Conservation (phyloP, 2,329 filamentous ascomycete genomes). For the Penicillium sp. region DNA sequence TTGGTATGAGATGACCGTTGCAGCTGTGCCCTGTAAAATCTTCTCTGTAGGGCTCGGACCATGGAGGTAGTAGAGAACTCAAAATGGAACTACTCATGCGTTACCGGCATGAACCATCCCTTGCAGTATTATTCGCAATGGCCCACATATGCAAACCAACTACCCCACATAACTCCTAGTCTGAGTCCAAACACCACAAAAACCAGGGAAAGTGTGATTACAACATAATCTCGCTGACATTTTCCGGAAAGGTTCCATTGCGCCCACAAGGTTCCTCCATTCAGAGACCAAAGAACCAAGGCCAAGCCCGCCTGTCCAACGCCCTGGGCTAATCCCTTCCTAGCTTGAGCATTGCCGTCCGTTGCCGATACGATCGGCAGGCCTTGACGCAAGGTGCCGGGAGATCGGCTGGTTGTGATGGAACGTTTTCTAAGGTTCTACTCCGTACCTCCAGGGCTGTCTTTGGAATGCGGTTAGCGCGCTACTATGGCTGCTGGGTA, state of each 20-base stretch:
- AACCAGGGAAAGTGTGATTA: neutral
- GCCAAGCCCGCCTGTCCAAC: neutral
- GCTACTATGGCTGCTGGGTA: neutral
- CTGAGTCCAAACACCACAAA: neutral
- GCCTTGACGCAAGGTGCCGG: conserved; percentile 19
- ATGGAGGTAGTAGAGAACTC: neutral
- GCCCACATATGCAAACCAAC: neutral
- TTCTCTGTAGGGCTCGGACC: too few species aligned
- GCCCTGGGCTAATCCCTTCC: neutral
- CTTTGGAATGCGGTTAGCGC: neutral
- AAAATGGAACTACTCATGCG: neutral
- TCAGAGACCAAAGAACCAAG: neutral
- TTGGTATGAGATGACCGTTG: neutral
- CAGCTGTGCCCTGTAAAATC: neutral
- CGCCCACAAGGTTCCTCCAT: neutral
- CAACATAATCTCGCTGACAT: neutral
- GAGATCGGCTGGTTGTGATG: conserved; percentile 17
- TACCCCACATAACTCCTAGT: neutral
- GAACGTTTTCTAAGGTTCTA: neutral
- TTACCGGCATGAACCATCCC: neutral
- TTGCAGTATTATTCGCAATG: neutral
- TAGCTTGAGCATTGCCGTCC: neutral
- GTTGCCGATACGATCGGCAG: conserved; percentile 12
- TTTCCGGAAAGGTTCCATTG: neutral
- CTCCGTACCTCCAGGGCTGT: neutral